Evolutionary conservation across 2,329 filamentous ascomycete genomes (phyloP).

Genomic region (Cladobotryum protrusum): DNA sequence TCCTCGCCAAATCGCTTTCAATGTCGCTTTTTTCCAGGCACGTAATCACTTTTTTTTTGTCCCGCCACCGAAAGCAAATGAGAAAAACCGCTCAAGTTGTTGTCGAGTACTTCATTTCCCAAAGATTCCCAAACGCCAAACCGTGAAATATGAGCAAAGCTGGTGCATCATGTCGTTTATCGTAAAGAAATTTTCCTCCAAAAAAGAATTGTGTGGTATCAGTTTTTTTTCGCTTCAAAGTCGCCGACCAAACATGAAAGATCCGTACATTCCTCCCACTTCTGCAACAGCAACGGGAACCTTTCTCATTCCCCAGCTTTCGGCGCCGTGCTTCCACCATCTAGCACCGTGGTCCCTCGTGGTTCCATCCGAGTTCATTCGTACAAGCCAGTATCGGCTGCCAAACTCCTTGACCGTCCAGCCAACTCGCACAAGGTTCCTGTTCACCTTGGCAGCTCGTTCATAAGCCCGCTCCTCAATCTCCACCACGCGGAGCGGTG

Average conservation of each 20-base stretch:
- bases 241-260: conserved; percentile 57
- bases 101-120: conserved; percentile 9
- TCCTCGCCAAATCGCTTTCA: background rate
- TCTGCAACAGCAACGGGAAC: conserved; percentile 87
- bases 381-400: conserved; percentile 60
- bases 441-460: conserved; percentile 56
- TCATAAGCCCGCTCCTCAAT: conserved; percentile 62
- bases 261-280: conserved; percentile 89
- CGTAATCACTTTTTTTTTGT: conserved; percentile 2
- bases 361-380: conserved; percentile 35
- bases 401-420: conserved; percentile 69
- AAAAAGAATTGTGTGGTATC: background rate
- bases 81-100: conserved; percentile 5
- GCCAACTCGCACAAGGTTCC: conserved; percentile 54
- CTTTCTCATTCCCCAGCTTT: conserved; percentile 83
- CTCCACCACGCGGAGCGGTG: conserved; percentile 71
- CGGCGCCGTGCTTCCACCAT: conserved; percentile 78
- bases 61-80: background rate
- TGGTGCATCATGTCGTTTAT: conserved; percentile 1
- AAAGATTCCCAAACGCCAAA: conserved; percentile 13
- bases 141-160: conserved; percentile 1
- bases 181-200: background rate
- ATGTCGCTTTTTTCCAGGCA: background rate
- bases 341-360: conserved; percentile 44
- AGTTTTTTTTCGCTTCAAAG: conserved; percentile 31